Evolutionary conservation across 805 yeast genomes (phyloP).

Genomic region (Ogataea methanolica): DNA sequence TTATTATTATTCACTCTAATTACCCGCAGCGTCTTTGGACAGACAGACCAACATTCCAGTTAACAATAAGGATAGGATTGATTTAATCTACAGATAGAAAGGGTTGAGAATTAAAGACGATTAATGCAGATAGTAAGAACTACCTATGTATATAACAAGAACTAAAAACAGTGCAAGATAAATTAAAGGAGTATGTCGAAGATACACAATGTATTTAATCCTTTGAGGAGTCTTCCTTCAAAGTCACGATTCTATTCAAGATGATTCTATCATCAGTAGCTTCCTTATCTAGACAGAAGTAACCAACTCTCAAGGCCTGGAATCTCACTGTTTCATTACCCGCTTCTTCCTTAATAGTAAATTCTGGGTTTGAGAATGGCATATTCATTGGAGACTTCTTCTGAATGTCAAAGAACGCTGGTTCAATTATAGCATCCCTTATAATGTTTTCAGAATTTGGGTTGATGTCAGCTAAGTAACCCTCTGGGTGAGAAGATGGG

Average conservation of each 20-base stretch:
- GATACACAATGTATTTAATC: conserved; percentile 8
- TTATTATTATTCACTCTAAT: too few species aligned
- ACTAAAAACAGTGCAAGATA: too few species aligned
- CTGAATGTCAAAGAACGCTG: conserved; percentile 65
- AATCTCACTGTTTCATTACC: conserved; percentile 84
- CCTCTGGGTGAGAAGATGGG: conserved; percentile 84
- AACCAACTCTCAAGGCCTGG: conserved; percentile 97
- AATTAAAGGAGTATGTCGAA: too few species aligned
- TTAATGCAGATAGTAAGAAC: too few species aligned
- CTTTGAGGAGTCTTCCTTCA: conserved; percentile 74
- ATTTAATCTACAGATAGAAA: too few species aligned
- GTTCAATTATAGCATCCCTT: conserved; percentile 68
- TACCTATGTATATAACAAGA: background rate
- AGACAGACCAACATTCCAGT: too few species aligned
- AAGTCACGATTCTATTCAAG: conserved; percentile 86
- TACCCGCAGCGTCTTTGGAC: too few species aligned
- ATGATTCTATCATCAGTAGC: conserved; percentile 56
- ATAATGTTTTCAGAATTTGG: conserved; percentile 69
- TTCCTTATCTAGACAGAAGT: conserved; percentile 87
- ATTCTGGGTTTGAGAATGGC: conserved; percentile 52
- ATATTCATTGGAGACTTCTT: conserved; percentile 72
- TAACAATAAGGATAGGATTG: too few species aligned
- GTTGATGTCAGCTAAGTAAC: conserved; percentile 80
- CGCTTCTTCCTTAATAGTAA: conserved; percentile 66
- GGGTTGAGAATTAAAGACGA: too few species aligned